Base-by-base conservation (phyloP, 257 asterid genomes). In the Fraxinus cuspidata region DNA sequence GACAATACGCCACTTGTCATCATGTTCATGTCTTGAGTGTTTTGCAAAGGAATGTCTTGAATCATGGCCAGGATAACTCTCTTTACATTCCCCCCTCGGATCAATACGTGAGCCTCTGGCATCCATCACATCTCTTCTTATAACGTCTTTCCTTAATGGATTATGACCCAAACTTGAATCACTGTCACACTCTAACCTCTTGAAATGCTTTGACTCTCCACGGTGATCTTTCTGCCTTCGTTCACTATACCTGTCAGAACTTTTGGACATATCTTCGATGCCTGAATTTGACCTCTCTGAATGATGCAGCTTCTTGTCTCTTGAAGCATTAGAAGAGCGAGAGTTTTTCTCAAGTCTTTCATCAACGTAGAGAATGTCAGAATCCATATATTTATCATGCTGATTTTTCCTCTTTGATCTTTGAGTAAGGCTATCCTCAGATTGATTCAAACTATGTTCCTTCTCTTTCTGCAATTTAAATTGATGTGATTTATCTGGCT, bases 211-310 rank as follows among this genome's bases (percentile, higher is more conserved):
- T 37, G 91, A 77, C 82, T 85, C 91, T 72, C 84, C 82, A 31
- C 77, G 83, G 78, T 84, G 89, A 80, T 74, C 84, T 76, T 76
- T 84, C 83, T 81, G 81, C 81, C 81, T 79, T 74, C 83, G 88
- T 34, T 83, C 87, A 77, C 83, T 70, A 73, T 81, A 83, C 80
- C 77, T 74, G 70, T 81, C 90, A 71, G 79, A 83, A 89, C 89
- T 92, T 74, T 69, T 76, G 47, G 85, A 58, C 13, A 68, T 31
- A 71, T 75, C 86, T 60, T 79, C 91, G 75, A 80, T 81, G 77
- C 81, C 88, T 11, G 90, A 84, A 80, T 76, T 83, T 49, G 90
- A 87, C 89, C 87, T 87, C 82, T 83, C 92, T 7, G 79, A 81
- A 53, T 83, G 87, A 77, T 56, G 68, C 49, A 40, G 81, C 84